Evolutionary conservation across 768 basidiomycete genomes (phyloP).

Genomic region (Hygrophorus pudorinus): DNA sequence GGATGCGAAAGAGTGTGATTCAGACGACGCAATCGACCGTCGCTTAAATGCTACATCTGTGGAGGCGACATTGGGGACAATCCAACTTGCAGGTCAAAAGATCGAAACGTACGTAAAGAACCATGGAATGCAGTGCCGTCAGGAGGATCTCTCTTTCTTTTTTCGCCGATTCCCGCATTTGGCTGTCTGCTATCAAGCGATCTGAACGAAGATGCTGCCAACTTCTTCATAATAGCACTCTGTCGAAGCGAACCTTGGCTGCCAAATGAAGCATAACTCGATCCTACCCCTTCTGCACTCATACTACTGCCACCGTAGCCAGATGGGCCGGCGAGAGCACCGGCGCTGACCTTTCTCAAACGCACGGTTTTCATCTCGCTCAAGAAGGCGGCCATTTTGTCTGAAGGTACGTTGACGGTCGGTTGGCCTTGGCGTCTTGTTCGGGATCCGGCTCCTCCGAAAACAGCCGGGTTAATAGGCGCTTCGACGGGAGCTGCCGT

Average conservation of each 20-base stretch:
- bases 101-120: constrained; percentile 23
- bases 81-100: not conserved
- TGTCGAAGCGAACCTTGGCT: not conserved
- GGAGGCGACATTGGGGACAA: not conserved
- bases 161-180: constrained; percentile 14
- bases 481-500: constrained; percentile 49
- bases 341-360: constrained; percentile 44
- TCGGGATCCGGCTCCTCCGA: constrained; percentile 6
- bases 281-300: not conserved
- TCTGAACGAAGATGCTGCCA: constrained; percentile 1
- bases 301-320: not conserved
- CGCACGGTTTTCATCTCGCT: constrained; percentile 71
- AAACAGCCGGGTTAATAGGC: constrained; percentile 45
- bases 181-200: not conserved
- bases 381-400: constrained; percentile 78
- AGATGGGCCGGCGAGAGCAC: not conserved
- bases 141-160: constrained; percentile 24
- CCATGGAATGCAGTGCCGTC: constrained; percentile 20
- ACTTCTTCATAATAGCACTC: too few species aligned
- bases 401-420: constrained; percentile 62
- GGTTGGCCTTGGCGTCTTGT: constrained; percentile 46
- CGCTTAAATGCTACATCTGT: constrained; percentile 27
- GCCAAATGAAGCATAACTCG: not conserved
- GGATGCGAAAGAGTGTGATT: constrained; percentile 17
- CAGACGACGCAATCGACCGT: constrained; percentile 20